These are phyloP conservation scores for Pleurozium schreberi DNA, from an alignment of 225 moss, liverwort and hornwort genomes.

Conservation along the genomic window DNA sequence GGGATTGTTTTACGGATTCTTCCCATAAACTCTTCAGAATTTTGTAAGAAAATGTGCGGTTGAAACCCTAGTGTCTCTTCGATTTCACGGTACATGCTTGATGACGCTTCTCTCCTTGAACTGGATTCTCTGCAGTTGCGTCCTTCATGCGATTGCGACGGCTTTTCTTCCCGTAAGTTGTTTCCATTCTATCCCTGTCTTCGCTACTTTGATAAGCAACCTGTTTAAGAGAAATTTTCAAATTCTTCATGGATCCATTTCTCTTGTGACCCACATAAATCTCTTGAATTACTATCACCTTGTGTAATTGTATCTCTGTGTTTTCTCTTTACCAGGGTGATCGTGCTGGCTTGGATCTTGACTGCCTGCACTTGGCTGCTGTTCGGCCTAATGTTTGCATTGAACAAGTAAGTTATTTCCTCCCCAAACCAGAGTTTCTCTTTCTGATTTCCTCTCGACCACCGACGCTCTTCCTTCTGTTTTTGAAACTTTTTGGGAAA, in stretches of 20 bases:
- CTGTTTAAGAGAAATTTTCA: too few species aligned
- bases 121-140: conserved; percentile 29
- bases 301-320: background rate
- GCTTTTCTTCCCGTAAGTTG: conserved; percentile 45
- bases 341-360: conserved; percentile 44
- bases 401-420: conserved; percentile 28
- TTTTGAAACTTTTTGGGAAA: background rate
- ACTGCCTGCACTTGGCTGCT: conserved; percentile 26
- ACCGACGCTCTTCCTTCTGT: background rate
- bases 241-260: background rate
- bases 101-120: background rate
- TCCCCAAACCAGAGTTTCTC: background rate
- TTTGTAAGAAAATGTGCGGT: background rate
- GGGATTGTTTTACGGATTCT: too few species aligned
- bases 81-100: background rate
- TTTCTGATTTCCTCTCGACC: background rate
- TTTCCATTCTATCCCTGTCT: background rate
- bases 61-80: background rate
- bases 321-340: background rate
- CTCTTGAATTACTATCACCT: background rate
- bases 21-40: background rate
- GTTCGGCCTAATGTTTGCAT: conserved; percentile 40
- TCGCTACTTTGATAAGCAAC: background rate
- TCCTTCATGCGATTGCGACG: conserved; percentile 26
- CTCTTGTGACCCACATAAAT: background rate